Evolutionary conservation across 345 rosid genomes (phyloP).

Genomic region (Hibiscus mutabilis): DNA sequence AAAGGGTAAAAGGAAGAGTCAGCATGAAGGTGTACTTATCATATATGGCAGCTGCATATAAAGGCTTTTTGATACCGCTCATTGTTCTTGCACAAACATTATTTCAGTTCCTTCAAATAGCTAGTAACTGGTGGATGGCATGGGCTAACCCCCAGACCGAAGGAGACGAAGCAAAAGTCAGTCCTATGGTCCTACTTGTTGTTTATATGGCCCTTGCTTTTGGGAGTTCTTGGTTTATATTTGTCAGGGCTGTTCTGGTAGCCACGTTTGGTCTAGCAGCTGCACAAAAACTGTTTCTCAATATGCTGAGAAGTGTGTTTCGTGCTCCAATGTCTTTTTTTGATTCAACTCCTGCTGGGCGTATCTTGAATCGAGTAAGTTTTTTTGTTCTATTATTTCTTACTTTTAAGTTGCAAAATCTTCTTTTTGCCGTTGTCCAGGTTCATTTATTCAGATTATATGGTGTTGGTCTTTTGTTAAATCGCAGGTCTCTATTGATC

Average conservation of each 20-base stretch:
- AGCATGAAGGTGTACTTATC: conserved; percentile 97
- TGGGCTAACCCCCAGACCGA: conserved; percentile 99
- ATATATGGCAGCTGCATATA: conserved; percentile 96
- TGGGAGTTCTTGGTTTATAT: conserved; percentile 95
- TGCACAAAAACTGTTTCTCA: conserved; percentile 85
- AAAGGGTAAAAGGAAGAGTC: conserved; percentile 90
- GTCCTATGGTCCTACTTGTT: conserved; percentile 71
- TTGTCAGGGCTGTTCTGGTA: conserved; percentile 93
- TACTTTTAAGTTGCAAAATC: neutral
- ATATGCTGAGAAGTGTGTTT: conserved; percentile 91
- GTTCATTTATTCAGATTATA: conserved; percentile 5
- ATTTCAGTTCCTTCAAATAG: conserved; percentile 97
- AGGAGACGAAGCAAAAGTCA: conserved; percentile 81
- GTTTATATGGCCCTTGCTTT: conserved; percentile 96
- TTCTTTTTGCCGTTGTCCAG: neutral
- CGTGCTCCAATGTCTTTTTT: conserved; percentile 99
- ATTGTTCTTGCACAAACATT: conserved; percentile 79
- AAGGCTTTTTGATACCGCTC: conserved; percentile 81
- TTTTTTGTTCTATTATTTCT: neutral
- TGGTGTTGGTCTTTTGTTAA: conserved; percentile 9
- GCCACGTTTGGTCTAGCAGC: conserved; percentile 98
- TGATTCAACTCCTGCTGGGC: conserved; percentile 98
- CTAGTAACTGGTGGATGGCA: conserved; percentile 99
- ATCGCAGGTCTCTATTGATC: conserved; percentile 91
- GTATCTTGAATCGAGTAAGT: conserved; percentile 90